Base-by-base conservation (phyloP, 2,329 filamentous ascomycete species). In the Penicillium sp. region DNA sequence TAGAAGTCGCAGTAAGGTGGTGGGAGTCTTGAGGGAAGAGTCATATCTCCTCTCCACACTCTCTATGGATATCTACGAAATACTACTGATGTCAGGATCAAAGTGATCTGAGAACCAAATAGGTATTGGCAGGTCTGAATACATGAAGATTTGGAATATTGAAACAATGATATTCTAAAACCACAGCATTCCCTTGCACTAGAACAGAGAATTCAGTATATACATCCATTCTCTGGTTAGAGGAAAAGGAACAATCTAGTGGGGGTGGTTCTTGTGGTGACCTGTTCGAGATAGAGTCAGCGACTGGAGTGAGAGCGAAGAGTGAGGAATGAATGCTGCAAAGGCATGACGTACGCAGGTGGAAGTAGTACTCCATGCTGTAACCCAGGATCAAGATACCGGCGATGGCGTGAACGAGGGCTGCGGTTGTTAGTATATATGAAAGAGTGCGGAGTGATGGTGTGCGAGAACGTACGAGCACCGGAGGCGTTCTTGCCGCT, bases 231-330 rank as follows among this genome's bases (percentile, higher is more conserved):
- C 64, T 64, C 65, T 64, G 49, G 49, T 53, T 59, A 32, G 50
- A 54, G 55, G 58, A 46, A 55, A 52, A 45, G 38, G 32, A 57
- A 54, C 59, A 55, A 57, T 73, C 81, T 95, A 99, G 84, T 99
- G 94, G 70, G 91, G 90, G 79, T 99, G 95, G 89, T 99, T 97
- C 90, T 99, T 99, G 89, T 97, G 93, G 86, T 99, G 93, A 71
- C 94, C 94, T 99, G 67, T 50, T 49, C 43, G 56, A 42, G 50
- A 62, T 45, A 59, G 49, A 59, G 55, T 44, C 16, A 40, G 38
- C 29, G 13, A 29, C 16, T 10, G n/a, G 11, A 29, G 31, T 34
- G 14, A 9, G 22, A 21, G 8, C n/a, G 34, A 18, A 8, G 8
- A 6, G n/a, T 34, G 11, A 14, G 40, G 44, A 42, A 29, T 8